phyloP scores from a whole-genome alignment of 208 protist species.

The Spongospora subterranea region DNA sequence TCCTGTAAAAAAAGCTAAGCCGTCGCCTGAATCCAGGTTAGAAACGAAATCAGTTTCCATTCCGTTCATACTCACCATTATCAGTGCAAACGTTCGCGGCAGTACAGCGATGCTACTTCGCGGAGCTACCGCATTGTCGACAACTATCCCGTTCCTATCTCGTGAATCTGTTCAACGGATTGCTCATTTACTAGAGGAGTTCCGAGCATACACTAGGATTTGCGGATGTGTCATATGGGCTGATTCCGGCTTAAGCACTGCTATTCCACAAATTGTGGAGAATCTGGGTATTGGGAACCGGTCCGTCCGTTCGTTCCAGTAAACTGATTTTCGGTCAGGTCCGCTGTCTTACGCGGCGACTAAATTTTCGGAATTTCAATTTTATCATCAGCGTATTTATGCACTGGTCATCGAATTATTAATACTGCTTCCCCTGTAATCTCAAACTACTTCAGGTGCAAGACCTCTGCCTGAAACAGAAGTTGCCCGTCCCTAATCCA shows the following conservation, averaged over 20 bases:
- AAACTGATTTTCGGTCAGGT: not conserved
- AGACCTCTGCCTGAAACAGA: not conserved
- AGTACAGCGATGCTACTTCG: slow-evolving; percentile 13
- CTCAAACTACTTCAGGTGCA: not conserved
- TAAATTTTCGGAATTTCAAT: slow-evolving; percentile 10
- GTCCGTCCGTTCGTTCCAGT: not conserved
- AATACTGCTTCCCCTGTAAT: not conserved
- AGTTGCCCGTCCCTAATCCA: not conserved
- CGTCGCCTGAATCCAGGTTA: too few species aligned
- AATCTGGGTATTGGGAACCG: not conserved
- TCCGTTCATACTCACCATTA: too few species aligned
- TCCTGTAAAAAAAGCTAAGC: too few species aligned
- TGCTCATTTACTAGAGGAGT: not conserved
- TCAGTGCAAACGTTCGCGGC: too few species aligned
- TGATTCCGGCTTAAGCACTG: not conserved
- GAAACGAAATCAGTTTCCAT: too few species aligned
- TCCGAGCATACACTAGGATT: slow-evolving; percentile 23
- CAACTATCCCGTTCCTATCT: not conserved
- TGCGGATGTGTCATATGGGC: not conserved
- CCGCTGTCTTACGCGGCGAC: not conserved
- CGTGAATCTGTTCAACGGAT: not conserved
- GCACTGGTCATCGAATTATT: not conserved
- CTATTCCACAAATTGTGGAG: not conserved
- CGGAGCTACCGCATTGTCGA: not conserved
- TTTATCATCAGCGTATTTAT: not conserved